Conservation (phyloP, 2,329 filamentous ascomycete species). For the Fusarium sp. region DNA sequence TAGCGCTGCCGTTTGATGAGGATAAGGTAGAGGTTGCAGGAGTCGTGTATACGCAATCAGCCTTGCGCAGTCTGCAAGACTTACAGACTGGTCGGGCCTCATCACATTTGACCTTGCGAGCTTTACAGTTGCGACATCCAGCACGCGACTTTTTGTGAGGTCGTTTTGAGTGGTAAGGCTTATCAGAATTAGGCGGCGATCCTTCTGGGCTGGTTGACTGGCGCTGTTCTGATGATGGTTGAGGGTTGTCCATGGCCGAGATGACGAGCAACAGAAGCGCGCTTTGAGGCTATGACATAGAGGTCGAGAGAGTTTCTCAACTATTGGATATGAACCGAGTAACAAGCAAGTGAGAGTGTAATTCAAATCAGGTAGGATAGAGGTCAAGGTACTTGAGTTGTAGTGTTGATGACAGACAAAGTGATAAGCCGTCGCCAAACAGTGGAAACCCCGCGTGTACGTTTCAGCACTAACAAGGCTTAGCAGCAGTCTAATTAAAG, state of each 20-base stretch:
- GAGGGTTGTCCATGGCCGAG: constrained; percentile 23
- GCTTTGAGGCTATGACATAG: constrained; percentile 7
- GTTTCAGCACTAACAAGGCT: constrained; percentile 27
- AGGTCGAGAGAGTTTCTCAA: neutral
- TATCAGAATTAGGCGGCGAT: constrained; percentile 22
- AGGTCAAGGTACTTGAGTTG: neutral
- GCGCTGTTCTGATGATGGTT: constrained; percentile 1
- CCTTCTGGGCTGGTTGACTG: constrained; percentile 28
- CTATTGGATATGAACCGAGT: neutral
- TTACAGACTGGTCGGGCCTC: constrained; percentile 63
- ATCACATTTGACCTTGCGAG: constrained; percentile 58
- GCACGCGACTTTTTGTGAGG: constrained; percentile 67
- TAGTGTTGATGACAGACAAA: constrained; percentile 1
- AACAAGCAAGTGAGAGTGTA: neutral
- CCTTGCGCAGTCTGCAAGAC: constrained; percentile 61
- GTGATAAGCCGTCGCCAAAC: constrained; percentile 14
- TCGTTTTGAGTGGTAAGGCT: constrained; percentile 58
- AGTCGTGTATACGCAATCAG: constrained; percentile 60
- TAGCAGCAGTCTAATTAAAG: constrained; percentile 8
- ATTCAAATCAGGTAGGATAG: neutral
- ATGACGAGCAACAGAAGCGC: too few species aligned
- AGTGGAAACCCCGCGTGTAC: constrained; percentile 28
- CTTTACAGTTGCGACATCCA: constrained; percentile 67
- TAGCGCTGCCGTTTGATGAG: constrained; percentile 2
- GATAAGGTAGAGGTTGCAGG: constrained; percentile 12